These are phyloP conservation scores for Fusarium cicatricum DNA, from an alignment of 2,329 filamentous ascomycete genomes.

Conservation along the genomic window DNA sequence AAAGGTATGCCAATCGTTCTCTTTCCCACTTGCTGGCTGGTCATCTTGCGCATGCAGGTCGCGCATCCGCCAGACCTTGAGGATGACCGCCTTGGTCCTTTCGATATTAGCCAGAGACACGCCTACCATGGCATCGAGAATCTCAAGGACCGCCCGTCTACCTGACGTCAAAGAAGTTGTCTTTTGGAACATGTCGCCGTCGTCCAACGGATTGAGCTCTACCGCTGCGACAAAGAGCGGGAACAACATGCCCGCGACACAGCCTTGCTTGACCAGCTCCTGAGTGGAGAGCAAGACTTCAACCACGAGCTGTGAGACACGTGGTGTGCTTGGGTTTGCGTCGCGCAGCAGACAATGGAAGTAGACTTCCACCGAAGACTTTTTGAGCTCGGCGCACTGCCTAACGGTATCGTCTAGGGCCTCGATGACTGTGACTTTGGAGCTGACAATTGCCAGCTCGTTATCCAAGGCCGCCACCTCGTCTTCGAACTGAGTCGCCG, in stretches of 20 bases:
- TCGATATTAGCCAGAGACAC: constrained; percentile 54
- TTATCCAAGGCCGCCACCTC: constrained; percentile 13
- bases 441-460: constrained; percentile 2
- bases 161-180: constrained; percentile 5
- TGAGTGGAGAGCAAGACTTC: constrained; percentile 18
- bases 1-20: constrained; percentile 40
- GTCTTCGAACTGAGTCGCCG: not conserved
- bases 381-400: constrained; percentile 43
- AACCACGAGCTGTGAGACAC: constrained; percentile 11
- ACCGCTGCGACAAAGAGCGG: constrained; percentile 37
- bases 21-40: not conserved
- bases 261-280: constrained; percentile 22
- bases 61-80: constrained; percentile 56
- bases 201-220: constrained; percentile 29
- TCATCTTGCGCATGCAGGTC: constrained; percentile 41
- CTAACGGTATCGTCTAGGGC: constrained; percentile 30
- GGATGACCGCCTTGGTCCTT: constrained; percentile 55
- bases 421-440: not conserved
- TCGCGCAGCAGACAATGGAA: constrained; percentile 55
- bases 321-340: constrained; percentile 48
- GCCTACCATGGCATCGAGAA: constrained; percentile 48
- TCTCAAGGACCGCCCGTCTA: constrained; percentile 30
- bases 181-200: constrained; percentile 9
- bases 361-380: constrained; percentile 54
- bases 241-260: constrained; percentile 30